Conservation (phyloP, 495 filamentous ascomycete species). For the Bombardia bombarda region DNA sequence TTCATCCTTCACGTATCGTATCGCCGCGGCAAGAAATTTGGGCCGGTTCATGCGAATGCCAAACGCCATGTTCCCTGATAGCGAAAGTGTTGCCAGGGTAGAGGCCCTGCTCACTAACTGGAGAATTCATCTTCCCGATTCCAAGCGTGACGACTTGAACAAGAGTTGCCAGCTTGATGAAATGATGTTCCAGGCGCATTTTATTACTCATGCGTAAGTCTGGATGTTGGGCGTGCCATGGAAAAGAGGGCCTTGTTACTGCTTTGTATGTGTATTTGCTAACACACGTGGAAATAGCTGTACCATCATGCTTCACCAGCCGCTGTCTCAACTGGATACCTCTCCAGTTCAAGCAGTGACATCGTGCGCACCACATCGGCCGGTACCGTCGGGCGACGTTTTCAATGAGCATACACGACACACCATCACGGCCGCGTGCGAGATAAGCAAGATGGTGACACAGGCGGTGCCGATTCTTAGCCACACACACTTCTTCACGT, state of each 20-base stretch:
- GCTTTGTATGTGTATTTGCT: background rate
- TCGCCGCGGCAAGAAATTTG: constrained; percentile 66
- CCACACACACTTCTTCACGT: constrained; percentile 87
- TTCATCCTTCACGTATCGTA: constrained; percentile 71
- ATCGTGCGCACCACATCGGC: constrained; percentile 48
- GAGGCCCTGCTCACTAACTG: constrained; percentile 76
- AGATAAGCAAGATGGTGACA: constrained; percentile 69
- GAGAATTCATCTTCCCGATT: constrained; percentile 68
- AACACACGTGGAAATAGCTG: constrained; percentile 16
- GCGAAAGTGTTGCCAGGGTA: constrained; percentile 44
- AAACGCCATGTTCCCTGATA: constrained; percentile 34
- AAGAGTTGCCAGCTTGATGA: constrained; percentile 68
- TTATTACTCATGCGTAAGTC: constrained; percentile 65
- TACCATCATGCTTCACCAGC: constrained; percentile 69
- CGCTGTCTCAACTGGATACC: constrained; percentile 53
- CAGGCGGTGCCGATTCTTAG: constrained; percentile 63
- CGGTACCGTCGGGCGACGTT: constrained; percentile 46
- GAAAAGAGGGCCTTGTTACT: no score
- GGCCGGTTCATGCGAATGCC: constrained; percentile 61
- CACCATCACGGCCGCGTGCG: constrained; percentile 67
- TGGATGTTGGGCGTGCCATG: no score
- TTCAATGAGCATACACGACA: constrained; percentile 71
- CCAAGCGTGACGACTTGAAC: constrained; percentile 64
- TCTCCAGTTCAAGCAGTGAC: constrained; percentile 46
- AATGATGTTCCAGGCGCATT: constrained; percentile 86